A percentile compares a stretch with the other conserved stretches of the same genome.
phyloP scores from a whole-genome alignment of 345 rosid genomes.

The Mangifera indica region DNA sequence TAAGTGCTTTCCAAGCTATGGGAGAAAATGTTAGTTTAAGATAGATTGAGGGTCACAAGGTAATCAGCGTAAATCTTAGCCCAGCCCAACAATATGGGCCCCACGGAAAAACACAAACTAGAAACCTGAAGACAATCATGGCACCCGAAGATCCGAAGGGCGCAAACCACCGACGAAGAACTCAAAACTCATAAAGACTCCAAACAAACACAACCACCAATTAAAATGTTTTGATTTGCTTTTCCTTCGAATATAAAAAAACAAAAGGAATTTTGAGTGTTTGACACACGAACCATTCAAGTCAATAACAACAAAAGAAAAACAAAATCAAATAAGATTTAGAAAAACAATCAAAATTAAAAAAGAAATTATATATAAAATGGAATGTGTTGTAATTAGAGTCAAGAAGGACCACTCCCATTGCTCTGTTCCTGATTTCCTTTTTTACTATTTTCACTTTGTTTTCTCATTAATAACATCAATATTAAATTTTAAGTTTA shows the following conservation, averaged over 20 bases:
- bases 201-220: constrained; percentile 8
- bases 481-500: background rate
- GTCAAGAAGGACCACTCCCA: constrained; percentile 18
- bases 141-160: constrained; percentile 26
- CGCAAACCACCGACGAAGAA: constrained; percentile 14
- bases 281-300: constrained; percentile 8
- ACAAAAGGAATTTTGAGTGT: too few species aligned
- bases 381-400: constrained; percentile 32
- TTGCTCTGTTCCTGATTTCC: constrained; percentile 31
- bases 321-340: constrained; percentile 6
- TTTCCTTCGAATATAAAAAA: too few species aligned
- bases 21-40: too few species aligned
- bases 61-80: too few species aligned
- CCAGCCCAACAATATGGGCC: background rate
- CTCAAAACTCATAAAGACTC: constrained; percentile 14
- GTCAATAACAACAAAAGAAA: constrained; percentile 20
- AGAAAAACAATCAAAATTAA: background rate
- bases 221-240: background rate
- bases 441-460: constrained; percentile 31
- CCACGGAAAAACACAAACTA: constrained; percentile 26
- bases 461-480: constrained; percentile 15
- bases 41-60: too few species aligned
- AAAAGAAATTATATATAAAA: constrained; percentile 10
- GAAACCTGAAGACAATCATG: constrained; percentile 8
- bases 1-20: too few species aligned